Evolutionary conservation across 495 filamentous ascomycete species (phyloP).

Genomic region (Penicillium coprophilum): DNA sequence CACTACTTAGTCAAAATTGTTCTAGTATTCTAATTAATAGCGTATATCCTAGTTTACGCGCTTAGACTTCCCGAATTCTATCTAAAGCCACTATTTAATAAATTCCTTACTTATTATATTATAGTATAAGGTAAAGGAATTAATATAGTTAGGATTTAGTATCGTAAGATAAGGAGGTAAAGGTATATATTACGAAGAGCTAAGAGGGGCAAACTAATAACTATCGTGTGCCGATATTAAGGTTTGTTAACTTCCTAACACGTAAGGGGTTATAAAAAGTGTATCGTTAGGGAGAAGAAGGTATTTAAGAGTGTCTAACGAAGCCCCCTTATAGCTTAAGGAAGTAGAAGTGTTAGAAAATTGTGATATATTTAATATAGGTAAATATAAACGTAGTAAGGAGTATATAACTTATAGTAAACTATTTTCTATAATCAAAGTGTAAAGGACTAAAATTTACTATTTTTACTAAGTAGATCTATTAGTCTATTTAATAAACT

Average conservation of each 20-base stretch:
- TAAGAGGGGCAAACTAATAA: no score
- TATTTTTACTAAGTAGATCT: background rate
- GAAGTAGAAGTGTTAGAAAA: no score
- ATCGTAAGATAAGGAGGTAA: background rate
- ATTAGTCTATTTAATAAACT: background rate
- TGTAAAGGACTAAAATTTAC: constrained; percentile 8
- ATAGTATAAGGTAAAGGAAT: background rate
- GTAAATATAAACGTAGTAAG: no score
- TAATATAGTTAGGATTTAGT: background rate
- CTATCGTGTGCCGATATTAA: no score
- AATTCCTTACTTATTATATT: background rate
- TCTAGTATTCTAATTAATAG: background rate
- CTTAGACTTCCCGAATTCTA: background rate
- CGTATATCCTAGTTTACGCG: background rate
- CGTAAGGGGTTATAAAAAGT: no score
- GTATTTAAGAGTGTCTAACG: no score
- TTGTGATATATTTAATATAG: no score
- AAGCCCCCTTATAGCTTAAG: no score
- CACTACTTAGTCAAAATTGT: background rate
- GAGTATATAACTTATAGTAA: no score
- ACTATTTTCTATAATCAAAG: no score
- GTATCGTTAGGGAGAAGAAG: no score
- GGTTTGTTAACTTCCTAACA: no score
- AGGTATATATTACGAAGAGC: background rate
- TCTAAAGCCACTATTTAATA: background rate